phyloP scores from a whole-genome alignment of 2,329 filamentous ascomycete genomes.

The Neofusicoccum ribis region DNA sequence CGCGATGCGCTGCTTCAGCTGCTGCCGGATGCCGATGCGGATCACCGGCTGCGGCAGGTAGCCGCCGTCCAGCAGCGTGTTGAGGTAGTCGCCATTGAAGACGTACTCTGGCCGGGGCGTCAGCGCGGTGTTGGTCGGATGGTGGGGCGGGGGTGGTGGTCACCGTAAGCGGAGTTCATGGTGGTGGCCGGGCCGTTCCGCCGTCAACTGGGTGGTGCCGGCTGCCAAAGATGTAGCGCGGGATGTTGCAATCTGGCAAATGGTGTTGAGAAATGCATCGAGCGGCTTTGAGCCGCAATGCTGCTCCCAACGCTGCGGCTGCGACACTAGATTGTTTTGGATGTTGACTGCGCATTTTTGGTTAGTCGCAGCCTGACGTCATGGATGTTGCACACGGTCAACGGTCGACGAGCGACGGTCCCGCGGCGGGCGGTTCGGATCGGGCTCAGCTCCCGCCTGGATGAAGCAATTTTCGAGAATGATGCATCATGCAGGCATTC shows the following conservation, averaged over 20 bases:
- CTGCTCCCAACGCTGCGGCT: neutral
- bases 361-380: slow-evolving; percentile 6
- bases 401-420: neutral
- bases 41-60: slow-evolving; percentile 65
- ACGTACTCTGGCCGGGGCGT: slow-evolving; percentile 3
- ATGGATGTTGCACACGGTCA: neutral
- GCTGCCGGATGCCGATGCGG: slow-evolving; percentile 65
- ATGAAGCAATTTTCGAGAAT: neutral
- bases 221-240: neutral
- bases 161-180: slow-evolving; percentile 14
- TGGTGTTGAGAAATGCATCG: neutral
- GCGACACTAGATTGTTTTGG: slow-evolving; percentile 15
- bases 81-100: slow-evolving; percentile 16
- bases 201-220: neutral
- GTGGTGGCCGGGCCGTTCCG: neutral
- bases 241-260: neutral
- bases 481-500: too few relatives aligned
- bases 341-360: slow-evolving; percentile 15
- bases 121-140: neutral
- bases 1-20: slow-evolving; percentile 61
- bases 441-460: neutral
- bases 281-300: neutral
- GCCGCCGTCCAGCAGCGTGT: slow-evolving; percentile 60
- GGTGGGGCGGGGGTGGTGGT: neutral
- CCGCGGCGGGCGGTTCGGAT: neutral